Percentiles rank a stretch among this genome's conserved stretches.
Conservation (phyloP, 23 red algal species). For the Agarophyton chilense region DNA sequence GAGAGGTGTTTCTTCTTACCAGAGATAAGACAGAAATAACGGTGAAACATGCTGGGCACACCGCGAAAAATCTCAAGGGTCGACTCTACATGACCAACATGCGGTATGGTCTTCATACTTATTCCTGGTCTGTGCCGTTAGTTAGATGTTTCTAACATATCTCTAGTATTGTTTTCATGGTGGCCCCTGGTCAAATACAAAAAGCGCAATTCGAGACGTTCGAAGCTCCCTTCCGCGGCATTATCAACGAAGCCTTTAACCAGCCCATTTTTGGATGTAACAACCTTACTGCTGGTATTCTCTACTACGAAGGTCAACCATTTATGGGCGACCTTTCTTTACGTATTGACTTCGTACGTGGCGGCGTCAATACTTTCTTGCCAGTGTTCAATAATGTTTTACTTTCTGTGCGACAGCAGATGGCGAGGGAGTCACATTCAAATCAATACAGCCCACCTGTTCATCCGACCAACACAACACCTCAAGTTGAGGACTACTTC, state of each 20-base stretch:
- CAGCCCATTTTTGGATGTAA: conserved; percentile 81
- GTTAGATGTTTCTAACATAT: not conserved
- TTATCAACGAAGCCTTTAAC: conserved; percentile 68
- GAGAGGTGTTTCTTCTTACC: conserved; percentile 79
- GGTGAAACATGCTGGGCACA: conserved; percentile 28
- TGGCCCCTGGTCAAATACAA: conserved; percentile 10
- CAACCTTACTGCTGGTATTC: conserved; percentile 54
- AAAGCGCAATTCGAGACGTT: conserved; percentile 57
- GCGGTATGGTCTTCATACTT: conserved; percentile 28
- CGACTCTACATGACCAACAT: conserved; percentile 75
- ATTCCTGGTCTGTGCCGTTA: not conserved
- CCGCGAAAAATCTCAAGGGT: conserved; percentile 58
- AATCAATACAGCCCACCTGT: conserved; percentile 14
- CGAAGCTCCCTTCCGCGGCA: conserved; percentile 80
- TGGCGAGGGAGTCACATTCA: conserved; percentile 2
- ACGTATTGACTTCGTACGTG: conserved; percentile 69
- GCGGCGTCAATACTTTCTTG: conserved; percentile 77
- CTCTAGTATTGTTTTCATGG: conserved; percentile 53
- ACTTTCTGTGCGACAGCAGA: conserved; percentile 32
- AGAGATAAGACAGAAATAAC: conserved; percentile 64
- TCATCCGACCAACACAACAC: not conserved
- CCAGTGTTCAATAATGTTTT: conserved; percentile 75
- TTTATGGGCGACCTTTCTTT: conserved; percentile 68
- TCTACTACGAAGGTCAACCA: conserved; percentile 78
- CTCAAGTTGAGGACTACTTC: conserved; percentile 46